Percentiles rank a stretch among this genome's conserved stretches.
These are phyloP conservation scores for Gracilaria gracilis DNA, from an alignment of 23 red algal species.

Conservation along the genomic window DNA sequence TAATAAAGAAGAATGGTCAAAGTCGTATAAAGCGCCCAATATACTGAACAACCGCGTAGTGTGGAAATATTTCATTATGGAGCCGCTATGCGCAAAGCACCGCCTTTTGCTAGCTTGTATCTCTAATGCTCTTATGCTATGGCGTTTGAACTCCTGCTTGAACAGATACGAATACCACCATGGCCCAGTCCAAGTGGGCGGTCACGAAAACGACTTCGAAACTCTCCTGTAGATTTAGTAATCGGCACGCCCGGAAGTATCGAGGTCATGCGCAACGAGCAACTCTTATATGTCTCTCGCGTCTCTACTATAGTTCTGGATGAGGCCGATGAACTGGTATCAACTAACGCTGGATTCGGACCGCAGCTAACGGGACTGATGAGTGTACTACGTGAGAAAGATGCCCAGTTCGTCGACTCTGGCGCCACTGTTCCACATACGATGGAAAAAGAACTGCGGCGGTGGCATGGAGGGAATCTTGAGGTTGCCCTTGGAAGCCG, in stretches of 20 bases:
- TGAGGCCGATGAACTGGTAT: slow-evolving; percentile 71
- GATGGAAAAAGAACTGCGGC: slow-evolving; percentile 14
- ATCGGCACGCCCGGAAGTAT: slow-evolving; percentile 57
- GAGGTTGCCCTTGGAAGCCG: slow-evolving; percentile 30
- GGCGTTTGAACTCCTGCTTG: too few relatives aligned
- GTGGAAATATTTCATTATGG: too few relatives aligned
- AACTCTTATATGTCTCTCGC: slow-evolving; percentile 35
- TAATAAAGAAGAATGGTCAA: too few relatives aligned
- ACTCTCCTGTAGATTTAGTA: slow-evolving; percentile 52
- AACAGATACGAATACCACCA: too few relatives aligned
- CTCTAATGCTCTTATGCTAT: too few relatives aligned
- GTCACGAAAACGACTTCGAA: neutral
- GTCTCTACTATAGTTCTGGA: slow-evolving; percentile 55
- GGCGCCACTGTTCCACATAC: slow-evolving; percentile 37
- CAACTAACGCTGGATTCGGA: slow-evolving; percentile 26
- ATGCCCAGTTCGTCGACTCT: slow-evolving; percentile 45
- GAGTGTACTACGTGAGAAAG: neutral
- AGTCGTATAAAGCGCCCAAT: too few relatives aligned
- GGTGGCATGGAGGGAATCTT: slow-evolving; percentile 18
- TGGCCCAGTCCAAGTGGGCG: too few relatives aligned
- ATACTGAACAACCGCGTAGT: too few relatives aligned
- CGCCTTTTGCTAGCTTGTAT: too few relatives aligned
- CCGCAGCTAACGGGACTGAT: neutral
- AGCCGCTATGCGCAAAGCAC: too few relatives aligned
- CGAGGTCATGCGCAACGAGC: slow-evolving; percentile 6